Evolutionary conservation across 73 alveolate species (phyloP).

Genomic region (Effrenium voratum): DNA sequence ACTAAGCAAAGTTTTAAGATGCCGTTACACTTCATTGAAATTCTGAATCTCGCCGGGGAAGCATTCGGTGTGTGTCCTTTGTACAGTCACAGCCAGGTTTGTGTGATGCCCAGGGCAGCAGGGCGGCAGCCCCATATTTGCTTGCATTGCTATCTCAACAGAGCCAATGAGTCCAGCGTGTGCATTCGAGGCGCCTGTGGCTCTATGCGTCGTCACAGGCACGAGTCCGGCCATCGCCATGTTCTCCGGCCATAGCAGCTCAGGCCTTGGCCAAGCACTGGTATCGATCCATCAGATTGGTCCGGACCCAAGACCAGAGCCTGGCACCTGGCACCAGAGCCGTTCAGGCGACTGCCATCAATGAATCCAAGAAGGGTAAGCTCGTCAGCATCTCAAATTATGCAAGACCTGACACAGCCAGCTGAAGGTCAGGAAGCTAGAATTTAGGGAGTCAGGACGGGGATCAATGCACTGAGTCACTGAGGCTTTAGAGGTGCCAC

Average conservation of each 20-base stretch:
- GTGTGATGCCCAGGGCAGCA: too few species aligned
- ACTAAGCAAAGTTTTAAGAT: too few species aligned
- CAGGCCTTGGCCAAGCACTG: slow-evolving; percentile 33
- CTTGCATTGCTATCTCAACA: neutral
- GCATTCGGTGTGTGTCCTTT: too few species aligned
- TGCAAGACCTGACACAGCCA: too few species aligned
- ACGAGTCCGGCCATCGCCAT: too few species aligned
- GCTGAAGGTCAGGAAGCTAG: too few species aligned
- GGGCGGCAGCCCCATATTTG: neutral
- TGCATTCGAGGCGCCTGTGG: neutral
- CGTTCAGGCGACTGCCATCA: neutral
- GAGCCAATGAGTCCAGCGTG: neutral
- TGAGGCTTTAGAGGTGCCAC: slow-evolving; percentile 25
- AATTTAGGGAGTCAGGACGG: too few species aligned
- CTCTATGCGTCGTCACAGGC: too few species aligned
- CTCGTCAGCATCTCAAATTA: neutral
- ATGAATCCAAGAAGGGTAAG: slow-evolving; percentile 12
- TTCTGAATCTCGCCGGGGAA: too few species aligned
- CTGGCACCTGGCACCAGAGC: neutral
- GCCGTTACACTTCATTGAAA: too few species aligned
- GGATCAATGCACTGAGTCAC: neutral
- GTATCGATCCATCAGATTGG: slow-evolving; percentile 7
- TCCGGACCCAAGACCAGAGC: neutral
- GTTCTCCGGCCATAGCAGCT: too few species aligned
- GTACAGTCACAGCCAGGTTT: too few species aligned